Evolutionary conservation across 148 eudicot species (phyloP), one percentile per base, ranked within the genome.

Genomic region (Persicaria tinctoria): DNA sequence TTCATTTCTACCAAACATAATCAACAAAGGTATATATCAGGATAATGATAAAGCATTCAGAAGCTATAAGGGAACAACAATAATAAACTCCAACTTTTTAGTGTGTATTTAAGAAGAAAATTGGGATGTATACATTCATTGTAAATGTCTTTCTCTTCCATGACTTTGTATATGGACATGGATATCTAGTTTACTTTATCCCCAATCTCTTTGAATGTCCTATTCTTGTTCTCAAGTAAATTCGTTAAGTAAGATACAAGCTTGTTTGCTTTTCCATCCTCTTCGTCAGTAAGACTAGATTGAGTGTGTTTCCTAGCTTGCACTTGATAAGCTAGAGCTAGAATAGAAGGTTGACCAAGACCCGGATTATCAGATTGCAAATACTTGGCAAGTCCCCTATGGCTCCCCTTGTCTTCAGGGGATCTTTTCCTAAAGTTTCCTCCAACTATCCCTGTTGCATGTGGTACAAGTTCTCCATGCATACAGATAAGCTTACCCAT

Each of bases 361-460:
- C 27, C 27, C 27, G 27, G 27, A 23, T 51, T 53, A 64, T 90
- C 89, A 10, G 64, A 83, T 79, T 88, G 86, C 87, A 96, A 23
- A 23, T 23, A 23, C 27, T 23, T 23, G 27, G 27, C 27, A 23
- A 23, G 27, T 23, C 27, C 27, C 27, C 0, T 23, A 1, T 23
- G 27, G 27, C 27, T 23, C 27, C 27, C 27, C n/a, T n/a, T n/a
- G n/a, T n/a, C n/a, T n/a, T n/a, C n/a, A n/a, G n/a, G n/a, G n/a
- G n/a, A n/a, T n/a, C n/a, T n/a, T n/a, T n/a, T n/a, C n/a, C n/a
- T n/a, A n/a, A n/a, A n/a, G n/a, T n/a, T n/a, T n/a, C n/a, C n/a
- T n/a, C n/a, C n/a, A n/a, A 91, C 97, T 64, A 96, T 84, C 18
- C 87, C 89, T 76, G 87, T 82, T 16, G 99, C 97, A 77, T 96